Percentiles rank a stretch among this genome's conserved stretches.
These are phyloP conservation scores for Schwanniomyces yamadae DNA, from an alignment of 805 yeast species.

Conservation along the genomic window DNA sequence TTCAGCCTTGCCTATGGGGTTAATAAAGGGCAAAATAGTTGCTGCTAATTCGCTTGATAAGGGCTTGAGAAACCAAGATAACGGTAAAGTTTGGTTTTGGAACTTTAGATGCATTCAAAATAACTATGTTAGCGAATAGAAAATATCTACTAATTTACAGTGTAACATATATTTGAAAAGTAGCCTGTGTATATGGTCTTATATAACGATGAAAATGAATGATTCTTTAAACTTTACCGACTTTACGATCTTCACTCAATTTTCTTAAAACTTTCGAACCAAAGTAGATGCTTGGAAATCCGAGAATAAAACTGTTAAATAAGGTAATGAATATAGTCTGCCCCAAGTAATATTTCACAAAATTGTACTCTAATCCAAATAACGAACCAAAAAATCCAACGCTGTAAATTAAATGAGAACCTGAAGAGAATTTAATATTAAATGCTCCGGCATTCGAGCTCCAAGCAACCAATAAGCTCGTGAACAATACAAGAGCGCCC, in stretches of 20 bases:
- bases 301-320: conserved; percentile 45
- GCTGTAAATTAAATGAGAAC: conserved; percentile 33
- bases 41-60: conserved; percentile 59
- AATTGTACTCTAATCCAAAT: conserved; percentile 50
- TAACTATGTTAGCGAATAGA: conserved; percentile 29
- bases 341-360: conserved; percentile 57
- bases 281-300: conserved; percentile 53
- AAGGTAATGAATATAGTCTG: conserved; percentile 62
- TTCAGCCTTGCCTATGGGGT: conserved; percentile 84
- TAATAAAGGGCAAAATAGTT: conserved; percentile 82
- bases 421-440: conserved; percentile 34
- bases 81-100: conserved; percentile 36
- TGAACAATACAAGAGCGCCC: conserved; percentile 40
- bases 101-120: conserved; percentile 58
- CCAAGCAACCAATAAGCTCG: conserved; percentile 48
- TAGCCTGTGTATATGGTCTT: conserved; percentile 2
- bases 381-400: conserved; percentile 49
- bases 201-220: conserved; percentile 3
- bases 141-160: neutral
- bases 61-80: conserved; percentile 38
- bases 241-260: conserved; percentile 31
- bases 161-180: neutral
- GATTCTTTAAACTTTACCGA: conserved; percentile 22
- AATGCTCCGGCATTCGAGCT: conserved; percentile 26
- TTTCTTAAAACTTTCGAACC: conserved; percentile 68